phyloP scores from a whole-genome alignment of 2,329 filamentous ascomycete species.

The Pestalotiopsis sp. region DNA sequence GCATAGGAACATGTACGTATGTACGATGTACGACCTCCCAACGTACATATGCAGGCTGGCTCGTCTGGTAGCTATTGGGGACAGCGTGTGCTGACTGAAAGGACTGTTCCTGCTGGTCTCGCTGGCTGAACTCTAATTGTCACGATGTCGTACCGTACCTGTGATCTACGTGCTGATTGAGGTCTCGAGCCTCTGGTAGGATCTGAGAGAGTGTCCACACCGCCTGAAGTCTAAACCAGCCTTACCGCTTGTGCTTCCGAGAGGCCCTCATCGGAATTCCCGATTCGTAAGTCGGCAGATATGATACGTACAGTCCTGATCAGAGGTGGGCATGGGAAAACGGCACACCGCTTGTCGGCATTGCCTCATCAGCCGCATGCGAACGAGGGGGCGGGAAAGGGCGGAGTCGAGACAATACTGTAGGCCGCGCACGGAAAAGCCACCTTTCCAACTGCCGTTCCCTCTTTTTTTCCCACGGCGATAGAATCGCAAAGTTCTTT shows the following conservation, averaged over 20 bases:
- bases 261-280: background rate
- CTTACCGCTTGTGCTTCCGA: background rate
- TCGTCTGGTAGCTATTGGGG: background rate
- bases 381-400: background rate
- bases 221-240: background rate
- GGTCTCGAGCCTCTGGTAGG: background rate
- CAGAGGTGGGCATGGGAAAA: background rate
- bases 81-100: background rate
- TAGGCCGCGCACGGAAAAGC: background rate
- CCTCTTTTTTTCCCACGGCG: background rate
- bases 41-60: background rate
- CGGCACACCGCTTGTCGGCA: background rate
- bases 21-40: background rate
- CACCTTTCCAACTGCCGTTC: background rate
- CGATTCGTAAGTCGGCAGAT: background rate
- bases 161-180: background rate
- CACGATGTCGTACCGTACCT: background rate
- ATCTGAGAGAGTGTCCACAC: background rate
- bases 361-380: background rate
- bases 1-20: background rate
- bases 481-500: background rate
- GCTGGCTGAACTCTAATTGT: background rate
- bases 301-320: background rate
- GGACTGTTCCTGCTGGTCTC: background rate
- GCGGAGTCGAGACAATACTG: background rate